Conservation (phyloP, 495 filamentous ascomycete genomes). For the Xylaria telfairii region DNA sequence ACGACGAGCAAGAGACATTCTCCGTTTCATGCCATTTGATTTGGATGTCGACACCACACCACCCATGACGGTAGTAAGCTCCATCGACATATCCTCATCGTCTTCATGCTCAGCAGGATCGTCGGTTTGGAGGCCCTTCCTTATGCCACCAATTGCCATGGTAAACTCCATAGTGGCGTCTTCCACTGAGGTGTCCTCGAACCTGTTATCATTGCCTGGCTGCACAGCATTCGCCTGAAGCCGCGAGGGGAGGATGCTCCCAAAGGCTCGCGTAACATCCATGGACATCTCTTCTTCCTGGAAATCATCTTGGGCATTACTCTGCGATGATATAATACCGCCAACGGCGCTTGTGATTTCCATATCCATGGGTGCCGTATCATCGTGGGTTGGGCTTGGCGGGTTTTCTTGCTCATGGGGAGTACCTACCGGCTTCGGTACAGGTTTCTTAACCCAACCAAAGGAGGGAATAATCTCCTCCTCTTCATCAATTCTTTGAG, state of each 20-base stretch:
- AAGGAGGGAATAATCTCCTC: slow-evolving; percentile 78
- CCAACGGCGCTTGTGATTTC: slow-evolving; percentile 64
- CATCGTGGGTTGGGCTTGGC: slow-evolving; percentile 17
- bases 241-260: slow-evolving; percentile 71
- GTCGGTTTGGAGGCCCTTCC: slow-evolving; percentile 32
- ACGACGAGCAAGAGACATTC: slow-evolving; percentile 32
- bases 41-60: slow-evolving; percentile 59
- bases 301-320: slow-evolving; percentile 38
- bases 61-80: slow-evolving; percentile 76
- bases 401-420: slow-evolving; percentile 26
- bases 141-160: slow-evolving; percentile 72
- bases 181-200: slow-evolving; percentile 44
- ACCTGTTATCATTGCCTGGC: slow-evolving; percentile 34
- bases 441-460: slow-evolving; percentile 52
- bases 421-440: slow-evolving; percentile 22
- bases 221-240: slow-evolving; percentile 36
- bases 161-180: slow-evolving; percentile 75
- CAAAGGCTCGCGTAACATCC: slow-evolving; percentile 84
- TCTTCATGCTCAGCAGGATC: slow-evolving; percentile 37
- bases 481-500: slow-evolving; percentile 75
- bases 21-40: slow-evolving; percentile 28
- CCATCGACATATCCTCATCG: slow-evolving; percentile 80
- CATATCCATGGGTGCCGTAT: slow-evolving; percentile 51
- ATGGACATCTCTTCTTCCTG: slow-evolving; percentile 75
- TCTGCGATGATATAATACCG: slow-evolving; percentile 54